Base-by-base conservation (phyloP, 2,329 filamentous ascomycete species). In the Fusarium sp. region DNA sequence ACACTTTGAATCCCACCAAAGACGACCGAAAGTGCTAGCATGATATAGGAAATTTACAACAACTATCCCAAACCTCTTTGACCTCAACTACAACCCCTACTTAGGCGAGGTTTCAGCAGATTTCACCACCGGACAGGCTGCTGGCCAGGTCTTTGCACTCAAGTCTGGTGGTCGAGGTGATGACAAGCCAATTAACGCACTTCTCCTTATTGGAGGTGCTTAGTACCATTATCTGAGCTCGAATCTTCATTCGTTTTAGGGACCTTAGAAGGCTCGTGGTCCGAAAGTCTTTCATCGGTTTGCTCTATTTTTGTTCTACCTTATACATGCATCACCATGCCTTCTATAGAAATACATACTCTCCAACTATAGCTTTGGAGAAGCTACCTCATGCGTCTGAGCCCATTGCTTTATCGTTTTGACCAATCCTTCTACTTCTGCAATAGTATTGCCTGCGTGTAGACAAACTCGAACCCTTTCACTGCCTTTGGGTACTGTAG, bases 391-490 rank as follows among this genome's bases (percentile, higher is more conserved):
- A 1, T 57, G 43, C 3, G 1, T 1, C 8, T 45, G 6, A 5
- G 71, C 26, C 89, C 89, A 91, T 2, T 74, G 66, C 46, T 80
- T 78, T 10, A 91, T 83, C 0, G 78, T 80, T 9, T 65, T 74
- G 1, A 86, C 80, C 22, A 92, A 75, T 0, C 80, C 82, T 7
- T 89, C 82, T 1, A 92, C 81, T 60, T 93, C 83, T 6, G 81
- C 78, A 8, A 79, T 62, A 0, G 87, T 89, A 65, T 93, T 93
- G 0, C 85, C 88, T 0, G 90, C 88, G 77, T 93, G 91, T 4
- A 93, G 75, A 76, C 90, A 92, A 0, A 93, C 81, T 10, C 91
- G 80, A 1, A 93, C 86, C 13, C 91, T 81, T 74, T 92, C 89
- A 7, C 81, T 86, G 0, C 90, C 90, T 3, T 75, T 77, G 0